phyloP scores from a whole-genome alignment of 2,329 filamentous ascomycete genomes.

The Beauveria pseudobassiana region DNA sequence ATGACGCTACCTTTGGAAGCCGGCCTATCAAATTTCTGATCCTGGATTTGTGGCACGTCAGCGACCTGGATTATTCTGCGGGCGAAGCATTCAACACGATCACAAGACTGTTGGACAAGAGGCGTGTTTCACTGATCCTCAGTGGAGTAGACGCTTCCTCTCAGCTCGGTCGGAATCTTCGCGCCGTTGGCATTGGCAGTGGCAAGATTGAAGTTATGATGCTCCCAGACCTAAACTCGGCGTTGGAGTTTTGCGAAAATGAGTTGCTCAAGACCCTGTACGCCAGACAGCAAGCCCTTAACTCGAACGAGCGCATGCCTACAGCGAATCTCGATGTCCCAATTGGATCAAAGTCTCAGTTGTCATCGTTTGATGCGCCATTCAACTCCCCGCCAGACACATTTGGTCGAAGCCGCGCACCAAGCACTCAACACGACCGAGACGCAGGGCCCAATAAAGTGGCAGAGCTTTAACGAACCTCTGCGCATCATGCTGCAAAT shows the following conservation, averaged over 20 bases:
- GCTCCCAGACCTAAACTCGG: slow-evolving; percentile 85
- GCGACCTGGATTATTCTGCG: slow-evolving; percentile 90
- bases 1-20: slow-evolving; percentile 69
- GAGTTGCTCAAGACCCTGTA: slow-evolving; percentile 80
- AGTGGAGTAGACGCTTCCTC: slow-evolving; percentile 73
- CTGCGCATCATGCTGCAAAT: slow-evolving; percentile 87
- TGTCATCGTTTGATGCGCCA: slow-evolving; percentile 29
- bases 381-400: slow-evolving; percentile 69
- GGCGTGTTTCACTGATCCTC: slow-evolving; percentile 72
- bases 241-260: slow-evolving; percentile 91
- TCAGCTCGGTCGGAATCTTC: slow-evolving; percentile 68
- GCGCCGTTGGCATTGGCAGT: slow-evolving; percentile 74
- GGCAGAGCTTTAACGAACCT: slow-evolving; percentile 83
- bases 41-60: slow-evolving; percentile 82
- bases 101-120: slow-evolving; percentile 71
- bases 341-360: slow-evolving; percentile 19
- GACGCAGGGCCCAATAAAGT: slow-evolving; percentile 54
- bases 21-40: slow-evolving; percentile 84
- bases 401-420: slow-evolving; percentile 71
- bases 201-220: slow-evolving; percentile 68
- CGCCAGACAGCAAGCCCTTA: slow-evolving; percentile 55
- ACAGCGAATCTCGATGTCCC: slow-evolving; percentile 44
- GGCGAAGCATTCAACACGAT: slow-evolving; percentile 93
- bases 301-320: slow-evolving; percentile 34
- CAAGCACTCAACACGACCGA: slow-evolving; percentile 64